Evolutionary conservation across 2,329 filamentous ascomycete genomes (phyloP).

Genomic region (Paecilomyces fulvus): DNA sequence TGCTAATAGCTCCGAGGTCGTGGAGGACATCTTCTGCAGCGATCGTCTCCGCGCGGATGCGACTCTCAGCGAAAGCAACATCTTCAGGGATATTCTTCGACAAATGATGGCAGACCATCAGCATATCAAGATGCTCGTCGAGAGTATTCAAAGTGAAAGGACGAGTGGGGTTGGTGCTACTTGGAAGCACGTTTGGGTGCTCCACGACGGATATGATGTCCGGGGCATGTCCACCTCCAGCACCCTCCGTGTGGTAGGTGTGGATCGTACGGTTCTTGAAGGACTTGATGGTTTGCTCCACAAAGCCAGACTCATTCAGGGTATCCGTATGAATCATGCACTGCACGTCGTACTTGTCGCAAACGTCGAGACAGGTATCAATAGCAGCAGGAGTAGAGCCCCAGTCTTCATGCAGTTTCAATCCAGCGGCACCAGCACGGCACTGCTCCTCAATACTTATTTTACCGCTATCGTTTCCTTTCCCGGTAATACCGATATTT

Average conservation of each 20-base stretch:
- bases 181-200: conserved; percentile 78
- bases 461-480: conserved; percentile 76
- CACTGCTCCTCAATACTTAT: conserved; percentile 69
- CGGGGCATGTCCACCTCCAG: conserved; percentile 86
- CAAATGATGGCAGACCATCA: conserved; percentile 96
- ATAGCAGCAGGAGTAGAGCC: conserved; percentile 85
- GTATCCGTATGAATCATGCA: conserved; percentile 94
- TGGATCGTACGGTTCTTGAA: conserved; percentile 85
- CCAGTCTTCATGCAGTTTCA: conserved; percentile 97
- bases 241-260: conserved; percentile 94
- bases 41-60: conserved; percentile 92
- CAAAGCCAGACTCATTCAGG: conserved; percentile 93
- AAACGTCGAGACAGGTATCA: conserved; percentile 74
- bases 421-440: conserved; percentile 72
- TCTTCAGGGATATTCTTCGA: conserved; percentile 91
- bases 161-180: conserved; percentile 83
- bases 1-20: conserved; percentile 88
- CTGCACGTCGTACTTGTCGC: conserved; percentile 86
- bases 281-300: conserved; percentile 79
- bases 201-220: conserved; percentile 95
- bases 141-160: conserved; percentile 88
- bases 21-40: conserved; percentile 94
- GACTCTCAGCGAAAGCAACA: conserved; percentile 87
- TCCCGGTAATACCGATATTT: conserved; percentile 85
- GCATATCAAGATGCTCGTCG: conserved; percentile 94